These are phyloP conservation scores for Termitomyces sp. DNA, from an alignment of 768 basidiomycete genomes.

Conservation along the genomic window DNA sequence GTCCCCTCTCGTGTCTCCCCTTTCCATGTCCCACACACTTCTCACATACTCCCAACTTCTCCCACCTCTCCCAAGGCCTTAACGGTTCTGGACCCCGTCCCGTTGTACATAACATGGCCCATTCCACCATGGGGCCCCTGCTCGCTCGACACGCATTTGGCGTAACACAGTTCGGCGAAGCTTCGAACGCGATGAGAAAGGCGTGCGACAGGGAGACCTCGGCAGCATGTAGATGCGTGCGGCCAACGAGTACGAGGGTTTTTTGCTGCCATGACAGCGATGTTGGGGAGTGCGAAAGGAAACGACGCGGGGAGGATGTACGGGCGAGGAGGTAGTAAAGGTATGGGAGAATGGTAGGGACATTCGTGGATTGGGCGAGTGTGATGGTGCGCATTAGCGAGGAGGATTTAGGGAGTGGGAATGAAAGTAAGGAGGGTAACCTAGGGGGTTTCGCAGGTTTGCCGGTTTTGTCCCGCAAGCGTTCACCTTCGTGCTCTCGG, in stretches of 20 bases:
- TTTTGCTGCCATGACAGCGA: slow-evolving; percentile 40
- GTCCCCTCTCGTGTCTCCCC: slow-evolving; percentile 24
- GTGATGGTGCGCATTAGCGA: slow-evolving; percentile 38
- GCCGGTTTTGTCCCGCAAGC: not conserved
- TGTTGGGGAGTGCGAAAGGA: slow-evolving; percentile 27
- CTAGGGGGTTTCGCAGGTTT: not conserved
- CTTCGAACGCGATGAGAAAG: slow-evolving; percentile 35
- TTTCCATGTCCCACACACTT: slow-evolving; percentile 27
- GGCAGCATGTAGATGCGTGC: slow-evolving; percentile 35
- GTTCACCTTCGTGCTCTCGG: not conserved
- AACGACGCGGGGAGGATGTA: slow-evolving; percentile 25
- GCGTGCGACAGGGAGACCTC: slow-evolving; percentile 35
- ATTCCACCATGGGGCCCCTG: slow-evolving; percentile 35
- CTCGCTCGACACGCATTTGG: slow-evolving; percentile 26
- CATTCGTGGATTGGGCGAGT: slow-evolving; percentile 35
- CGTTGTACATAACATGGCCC: slow-evolving; percentile 34
- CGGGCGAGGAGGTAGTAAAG: slow-evolving; percentile 46
- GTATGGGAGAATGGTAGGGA: slow-evolving; percentile 39
- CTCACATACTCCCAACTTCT: slow-evolving; percentile 27
- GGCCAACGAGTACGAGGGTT: slow-evolving; percentile 32
- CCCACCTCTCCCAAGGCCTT: slow-evolving; percentile 29
- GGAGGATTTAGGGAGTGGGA: slow-evolving; percentile 17
- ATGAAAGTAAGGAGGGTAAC: not conserved
- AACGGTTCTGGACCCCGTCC: slow-evolving; percentile 28
- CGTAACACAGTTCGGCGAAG: slow-evolving; percentile 23